phyloP scores from a whole-genome alignment of 78 protist species.

The Chrysochromulina tobinii region DNA sequence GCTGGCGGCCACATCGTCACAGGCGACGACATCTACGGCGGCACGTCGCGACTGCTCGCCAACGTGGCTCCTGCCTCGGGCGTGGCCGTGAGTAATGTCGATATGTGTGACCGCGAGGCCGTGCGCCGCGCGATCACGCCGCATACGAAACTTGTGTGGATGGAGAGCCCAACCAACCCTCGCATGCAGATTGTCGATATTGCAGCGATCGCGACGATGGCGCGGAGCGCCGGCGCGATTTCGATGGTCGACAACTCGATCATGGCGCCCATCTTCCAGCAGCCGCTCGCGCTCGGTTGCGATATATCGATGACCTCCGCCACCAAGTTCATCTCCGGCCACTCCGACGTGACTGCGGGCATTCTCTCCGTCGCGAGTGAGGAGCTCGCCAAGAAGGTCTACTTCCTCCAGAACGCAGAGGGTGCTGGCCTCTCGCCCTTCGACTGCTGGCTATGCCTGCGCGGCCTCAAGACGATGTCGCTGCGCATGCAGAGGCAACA shows the following conservation, averaged over 20 bases:
- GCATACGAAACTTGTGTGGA: conserved; percentile 30
- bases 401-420: conserved; percentile 19
- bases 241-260: conserved; percentile 53
- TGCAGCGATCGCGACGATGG: conserved; percentile 22
- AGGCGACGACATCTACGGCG: conserved; percentile 62
- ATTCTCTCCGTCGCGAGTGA: neutral
- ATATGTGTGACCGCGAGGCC: conserved; percentile 3
- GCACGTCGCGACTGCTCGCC: neutral
- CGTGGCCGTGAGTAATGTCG: neutral
- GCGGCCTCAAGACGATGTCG: conserved; percentile 62
- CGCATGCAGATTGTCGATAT: conserved; percentile 41
- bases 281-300: conserved; percentile 67
- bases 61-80: neutral
- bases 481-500: conserved; percentile 50
- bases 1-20: neutral
- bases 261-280: conserved; percentile 56
- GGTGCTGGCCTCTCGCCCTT: conserved; percentile 43
- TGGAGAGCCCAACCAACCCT: conserved; percentile 79
- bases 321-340: conserved; percentile 77
- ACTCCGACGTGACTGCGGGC: conserved; percentile 58
- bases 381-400: conserved; percentile 24
- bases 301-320: conserved; percentile 64
- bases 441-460: conserved; percentile 51
- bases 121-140: neutral
- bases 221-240: neutral